Base-by-base conservation (phyloP, 2,329 filamentous ascomycete species). In the Stagonosporopsis chrysanthemi region DNA sequence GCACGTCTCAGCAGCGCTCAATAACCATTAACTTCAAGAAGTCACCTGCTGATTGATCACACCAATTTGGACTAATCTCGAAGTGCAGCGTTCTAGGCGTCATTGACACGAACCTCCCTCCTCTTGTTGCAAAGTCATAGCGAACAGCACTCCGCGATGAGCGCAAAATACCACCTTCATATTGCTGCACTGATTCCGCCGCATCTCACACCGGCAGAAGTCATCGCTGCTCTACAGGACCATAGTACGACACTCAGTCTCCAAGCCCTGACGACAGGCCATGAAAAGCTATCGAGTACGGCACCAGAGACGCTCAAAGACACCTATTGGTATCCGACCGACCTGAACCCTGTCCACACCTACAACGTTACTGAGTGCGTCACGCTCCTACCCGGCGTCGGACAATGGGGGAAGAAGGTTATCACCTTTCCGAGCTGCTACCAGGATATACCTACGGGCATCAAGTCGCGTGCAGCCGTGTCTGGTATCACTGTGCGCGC, bases 281-380 rank as follows among this genome's bases (percentile, higher is more conserved):
- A 75, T 51, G 51, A 64, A 24, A 69, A 70, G 44, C 66, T 72
- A 9, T 59, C 64, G 19, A 43, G 45, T 2, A 72, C 69, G 14
- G 50, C 60, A 2, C 61, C 66, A 15, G 60, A 65, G 15, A 68
- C 61, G 2, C 61, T 67, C 33, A 73, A 69, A 60, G 73, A 76
- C 51, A 73, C 71, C 7, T 75, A 73, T 51, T 76, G 71, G 71
- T 73, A 71, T 48, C 73, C 73, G 26, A 61, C 60, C 23, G 71
- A 74, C 50, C 46, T 66, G 6, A 60, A 70, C 31, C 67, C 68
- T 7, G 59, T 74, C 12, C 47, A 61, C 11, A 67, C 68, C 0
- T 76, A 74, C 62, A 46, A 57, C 40, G 73, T 76, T 46, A 72
- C 66, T 36, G 72, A 76, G 51, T 60, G 60, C 46, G 66, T 76